Evolutionary conservation across 2,329 filamentous ascomycete species (phyloP), one percentile per base, ranked within the genome.

Genomic region (Ophiosphaerella korrae): DNA sequence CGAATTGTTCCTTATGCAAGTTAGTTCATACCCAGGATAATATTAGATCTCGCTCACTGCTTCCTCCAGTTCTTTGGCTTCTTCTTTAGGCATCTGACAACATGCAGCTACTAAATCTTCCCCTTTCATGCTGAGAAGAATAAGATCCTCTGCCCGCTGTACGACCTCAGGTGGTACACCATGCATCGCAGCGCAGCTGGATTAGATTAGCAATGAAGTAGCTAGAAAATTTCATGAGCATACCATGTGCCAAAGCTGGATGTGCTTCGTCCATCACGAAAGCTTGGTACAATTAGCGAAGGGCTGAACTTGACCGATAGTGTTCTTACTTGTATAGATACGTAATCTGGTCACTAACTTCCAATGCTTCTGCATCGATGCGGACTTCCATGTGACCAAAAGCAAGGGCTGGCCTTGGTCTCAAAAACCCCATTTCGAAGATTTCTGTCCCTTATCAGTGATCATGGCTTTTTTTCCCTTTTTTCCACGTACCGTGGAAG

Each of bases 211-310:
- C 14, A 23, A 23, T 11, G 13, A 18, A 11, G 1, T 8, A 7
- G 6, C 29, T 8, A 7, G 8, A 26, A n/a, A 7, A 2, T 1
- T 16, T 8, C 7, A 14, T 8, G 14, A 5, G 55, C 71, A 49
- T 71, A 83, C 73, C 84, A 82, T 24, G 87, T 89, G 0, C 94
- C 94, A 65, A 96, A 95, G 67, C 92, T 97, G 12, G 89, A 88
- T 7, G 79, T 84, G 61, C 87, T 93, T 48, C 87, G 82, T 0
- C 92, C 92, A 2, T 78, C 58, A 33, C 76, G 73, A 55, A 84
- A 79, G 58, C 79, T 82, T 36, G 0, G 1, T 11, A 35, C 9
- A 9, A 31, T 71, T 32, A 70, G 64, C 14, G 26, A 23, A 7
- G 23, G 23, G 3, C 4, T 11, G 5, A 14, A 4, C n/a, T 23